Base-by-base conservation (phyloP, 1,284 basidiomycete genomes). In the Irpex lacteus region DNA sequence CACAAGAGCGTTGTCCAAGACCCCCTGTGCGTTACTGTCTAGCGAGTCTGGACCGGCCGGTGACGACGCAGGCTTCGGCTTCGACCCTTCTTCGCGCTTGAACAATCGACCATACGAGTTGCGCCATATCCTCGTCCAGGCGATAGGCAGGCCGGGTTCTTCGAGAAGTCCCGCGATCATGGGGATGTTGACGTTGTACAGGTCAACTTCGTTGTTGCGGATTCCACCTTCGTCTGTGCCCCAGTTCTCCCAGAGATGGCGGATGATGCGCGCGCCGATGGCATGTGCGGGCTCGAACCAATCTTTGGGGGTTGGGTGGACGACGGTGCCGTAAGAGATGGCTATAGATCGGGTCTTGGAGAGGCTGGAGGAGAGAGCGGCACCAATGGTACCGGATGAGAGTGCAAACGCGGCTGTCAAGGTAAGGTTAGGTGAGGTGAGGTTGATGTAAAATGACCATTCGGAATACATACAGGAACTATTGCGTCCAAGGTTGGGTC, bases 321-420 rank as follows among this genome's bases (percentile, higher is more conserved):
- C 74, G 63, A 96, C 87, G 19, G 86, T 92, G 37, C 94, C 95
- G 74, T 95, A 98, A 0, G 92, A 95, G 36, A 98, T 73, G 0
- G 92, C 89, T 68, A 94, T 91, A 34, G 92, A 82, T 59, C 91
- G 84, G 53, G 82, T 79, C 67, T 84, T 80, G 32, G 91, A 90
- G 56, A 96, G 77, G 1, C 94, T 88, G 1, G 90, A 87, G 13
- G 92, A 91, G 70, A 97, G 80, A 1, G 95, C 92, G 1, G 94
- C 95, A 49, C 96, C 95, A 66, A 98, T 83, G 1, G 96, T 98
- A 0, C 96, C 96, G 19, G 93, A 95, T 0, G 93, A 95, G 50
- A 96, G 80, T 4, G 91, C 84, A 72, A 95, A 94, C 1, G 94
- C 94, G 47, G 92, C 91, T 92, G 69, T 58, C 55, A 8, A 37